Base-by-base conservation (phyloP, 2,329 filamentous ascomycete species). In the Piedraia hortae region DNA sequence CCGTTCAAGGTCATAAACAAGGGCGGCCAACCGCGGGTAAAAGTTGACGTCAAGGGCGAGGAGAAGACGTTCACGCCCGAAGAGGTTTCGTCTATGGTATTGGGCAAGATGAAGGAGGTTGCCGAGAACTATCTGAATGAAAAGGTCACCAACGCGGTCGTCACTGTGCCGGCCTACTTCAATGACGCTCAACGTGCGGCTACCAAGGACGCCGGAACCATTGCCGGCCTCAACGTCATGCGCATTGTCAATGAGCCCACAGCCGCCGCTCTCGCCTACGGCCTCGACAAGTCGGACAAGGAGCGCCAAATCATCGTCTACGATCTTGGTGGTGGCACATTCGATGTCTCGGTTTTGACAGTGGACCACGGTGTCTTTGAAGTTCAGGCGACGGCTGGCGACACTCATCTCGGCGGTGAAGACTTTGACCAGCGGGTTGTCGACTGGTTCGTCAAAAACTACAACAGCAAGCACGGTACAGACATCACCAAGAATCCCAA, bases 361-460 rank as follows among this genome's bases (percentile, higher is more conserved):
- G 91, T 93, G 44, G 77, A 91, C 57, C 78, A 80, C 50, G 82
- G 82, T 48, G 80, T 93, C 26, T 93, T 93, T 49, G 82, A 93
- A 59, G 82, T 93, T 48, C 91, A 91, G 63, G 89, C 82, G 12
- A 93, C 82, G 55, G 90, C 90, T 49, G 82, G 82, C 67, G 82
- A 93, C 47, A 93, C 82, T 33, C 82, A 93, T 52, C 65, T 93
- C 38, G 82, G 82, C 64, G 82, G 82, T 56, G 82, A 93, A 53
- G 82, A 93, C 58, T 93, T 93, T 50, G 82, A 93, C 51, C 78
- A 93, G 63, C 71, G 82, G 47, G 62, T 93, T 50, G 90, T 93
- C 58, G 77, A 73, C 61, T 62, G 82, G 66, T 77, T 93, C 46
- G 69, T 71, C 59, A 91, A 93, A 71, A 59, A 62, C 39, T 93